These are phyloP conservation scores for Leptosphaerulina australis DNA, from an alignment of 2,329 filamentous ascomycete genomes.

Conservation along the genomic window DNA sequence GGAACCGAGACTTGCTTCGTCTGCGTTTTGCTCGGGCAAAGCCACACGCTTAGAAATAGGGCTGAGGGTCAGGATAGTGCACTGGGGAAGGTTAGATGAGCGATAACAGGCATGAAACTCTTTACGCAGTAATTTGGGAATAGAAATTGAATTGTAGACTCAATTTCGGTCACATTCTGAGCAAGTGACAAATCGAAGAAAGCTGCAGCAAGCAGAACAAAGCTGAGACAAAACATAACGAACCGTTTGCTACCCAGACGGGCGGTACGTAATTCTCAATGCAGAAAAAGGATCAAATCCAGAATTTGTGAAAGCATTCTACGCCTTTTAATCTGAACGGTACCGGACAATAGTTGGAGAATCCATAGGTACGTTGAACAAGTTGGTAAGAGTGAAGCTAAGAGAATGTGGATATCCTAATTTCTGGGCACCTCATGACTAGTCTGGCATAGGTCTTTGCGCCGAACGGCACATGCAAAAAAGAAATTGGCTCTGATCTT, in stretches of 20 bases:
- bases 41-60: constrained; percentile 9
- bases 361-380: too few relatives aligned
- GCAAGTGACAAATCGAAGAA: constrained; percentile 5
- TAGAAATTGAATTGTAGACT: constrained; percentile 9
- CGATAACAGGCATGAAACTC: background rate
- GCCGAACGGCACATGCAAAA: too few relatives aligned
- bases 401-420: too few relatives aligned
- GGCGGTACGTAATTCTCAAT: background rate
- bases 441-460: too few relatives aligned
- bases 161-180: constrained; percentile 10
- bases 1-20: constrained; percentile 18
- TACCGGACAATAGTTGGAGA: too few relatives aligned
- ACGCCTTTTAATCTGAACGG: too few relatives aligned
- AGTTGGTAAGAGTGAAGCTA: too few relatives aligned
- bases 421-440: too few relatives aligned
- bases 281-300: too few relatives aligned
- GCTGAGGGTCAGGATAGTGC: constrained; percentile 13
- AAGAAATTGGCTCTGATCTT: too few relatives aligned
- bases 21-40: constrained; percentile 14
- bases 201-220: constrained; percentile 10
- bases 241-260: background rate
- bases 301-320: too few relatives aligned
- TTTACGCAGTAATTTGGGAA: constrained; percentile 19
- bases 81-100: constrained; percentile 16
- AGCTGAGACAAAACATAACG: constrained; percentile 9